Evolutionary conservation across 1,139 yeast genomes (phyloP).

Genomic region (Sugiyamaella paludigena): DNA sequence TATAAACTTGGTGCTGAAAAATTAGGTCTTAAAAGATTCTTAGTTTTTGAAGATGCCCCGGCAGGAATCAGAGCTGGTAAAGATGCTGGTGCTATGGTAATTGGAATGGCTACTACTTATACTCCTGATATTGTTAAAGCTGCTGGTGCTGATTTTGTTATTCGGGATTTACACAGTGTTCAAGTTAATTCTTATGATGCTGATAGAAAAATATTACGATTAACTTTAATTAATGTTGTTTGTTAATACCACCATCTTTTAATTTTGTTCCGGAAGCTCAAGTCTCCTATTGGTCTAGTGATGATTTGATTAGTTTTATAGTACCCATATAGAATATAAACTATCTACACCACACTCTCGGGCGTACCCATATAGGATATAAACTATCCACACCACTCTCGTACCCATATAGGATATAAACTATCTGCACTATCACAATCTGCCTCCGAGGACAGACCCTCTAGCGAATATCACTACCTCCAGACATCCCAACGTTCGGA

Average conservation of each 20-base stretch:
- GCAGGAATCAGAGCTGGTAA: conserved; percentile 85
- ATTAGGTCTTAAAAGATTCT: conserved; percentile 51
- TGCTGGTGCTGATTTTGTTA: conserved; percentile 79
- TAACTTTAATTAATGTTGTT: conserved; percentile 21
- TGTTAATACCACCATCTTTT: conserved; percentile 9
- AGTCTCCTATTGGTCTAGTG: too few species aligned
- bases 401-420: too few species aligned
- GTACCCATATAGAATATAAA: too few species aligned
- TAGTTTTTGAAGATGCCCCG: conserved; percentile 86
- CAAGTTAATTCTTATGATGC: conserved; percentile 38
- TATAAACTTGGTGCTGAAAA: conserved; percentile 64
- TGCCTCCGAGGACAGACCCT: too few species aligned
- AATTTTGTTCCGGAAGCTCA: too few species aligned
- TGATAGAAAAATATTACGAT: conserved; percentile 25
- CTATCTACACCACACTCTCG: too few species aligned
- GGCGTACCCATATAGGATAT: too few species aligned
- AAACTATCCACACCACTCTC: too few species aligned
- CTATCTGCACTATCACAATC: too few species aligned
- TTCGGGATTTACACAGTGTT: conserved; percentile 60
- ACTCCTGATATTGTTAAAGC: conserved; percentile 63
- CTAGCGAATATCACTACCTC: too few species aligned
- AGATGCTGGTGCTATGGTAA: conserved; percentile 77
- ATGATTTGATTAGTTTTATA: too few species aligned
- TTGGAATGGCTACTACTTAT: conserved; percentile 82
- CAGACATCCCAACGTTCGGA: too few species aligned